Evolutionary conservation across 1,139 yeast species (phyloP), one percentile per base, ranked within the genome.

Genomic region (Kazachstania sp.): DNA sequence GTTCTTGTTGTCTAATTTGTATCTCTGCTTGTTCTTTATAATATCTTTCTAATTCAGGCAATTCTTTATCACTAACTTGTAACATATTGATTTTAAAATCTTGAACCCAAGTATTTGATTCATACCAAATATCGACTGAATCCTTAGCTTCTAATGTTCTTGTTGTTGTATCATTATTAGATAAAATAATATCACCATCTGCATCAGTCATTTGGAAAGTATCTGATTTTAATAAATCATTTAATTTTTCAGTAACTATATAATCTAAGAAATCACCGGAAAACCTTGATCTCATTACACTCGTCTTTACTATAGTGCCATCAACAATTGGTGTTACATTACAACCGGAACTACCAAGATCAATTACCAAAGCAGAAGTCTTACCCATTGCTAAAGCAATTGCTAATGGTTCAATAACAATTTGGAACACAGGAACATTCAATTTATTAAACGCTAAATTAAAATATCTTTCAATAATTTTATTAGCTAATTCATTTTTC

Each of bases 211-310:
- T 19, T 23, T 20, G 30, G 6, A 13, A n/a, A 23, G 3, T 37
- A n/a, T 36, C 19, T 5, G n/a, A 12, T 19, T 36, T 36, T 12
- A 36, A 13, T 4, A 36, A 12, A 26, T 56, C 49, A 31, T 61
- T 52, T 26, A 75, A 68, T 51, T 64, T 71, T 26, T 55, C 45
- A 35, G 47, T 46, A 28, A 59, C 73, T 59, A 81, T 82, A 49
- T 78, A 70, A 61, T 79, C 81, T 49, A 79, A 63, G 63, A 78
- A 84, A 59, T 83, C 84, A 9, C 92, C 92, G 8, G 83, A 88
- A 60, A 73, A 82, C 56, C 75, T 77, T 15, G 83, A 74, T 62
- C 75, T 81, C 51, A 73, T 69, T 8, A 79, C 71, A 44, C 83
- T 80, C 58, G 81, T 81, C 51, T 72, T 69, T 48, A 82, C 75